Base-by-base conservation (phyloP, 2,329 filamentous ascomycete species). In the Trichoderma sp. region DNA sequence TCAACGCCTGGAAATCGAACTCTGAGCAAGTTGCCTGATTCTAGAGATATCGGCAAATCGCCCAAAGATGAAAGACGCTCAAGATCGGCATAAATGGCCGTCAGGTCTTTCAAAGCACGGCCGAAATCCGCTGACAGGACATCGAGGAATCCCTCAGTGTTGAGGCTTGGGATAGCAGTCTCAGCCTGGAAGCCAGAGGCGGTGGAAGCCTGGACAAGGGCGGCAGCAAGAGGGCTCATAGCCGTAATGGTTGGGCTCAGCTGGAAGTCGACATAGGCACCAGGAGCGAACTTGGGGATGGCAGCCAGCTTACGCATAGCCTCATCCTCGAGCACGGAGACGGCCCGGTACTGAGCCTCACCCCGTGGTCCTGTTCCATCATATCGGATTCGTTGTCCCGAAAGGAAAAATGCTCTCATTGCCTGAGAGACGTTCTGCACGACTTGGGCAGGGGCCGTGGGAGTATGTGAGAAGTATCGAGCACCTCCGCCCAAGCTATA, bases 351-450 rank as follows among this genome's bases (percentile, higher is more conserved):
- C 72, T 88, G 88, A 82, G 92, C 92, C 81, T 95, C 90, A 58
- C 95, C 95, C 12, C 87, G 89, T 17, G 88, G 82, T 69, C 91
- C 90, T 57, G 92, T 80, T 13, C 95, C 95, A 79, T 97, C 93
- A 76, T 95, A 98, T 71, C 93, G 92, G 11, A 92, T 91, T 80
- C 95, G 96, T 78, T 97, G 90, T 0, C 96, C 96, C 0, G 93
- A 94, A n/a, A 97, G 86, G 83, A 93, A 92, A 82, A 99, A 98
- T 13, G 94, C 95, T 68, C 96, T 90, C 78, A 98, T 91, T 6
- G 94, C 96, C 76, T 94, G 91, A 13, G 94, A 97, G n/a, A 98
- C 95, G 81, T 97, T 97, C 81, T 96, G 92, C 66, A 98, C 89
- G 61, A 98, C 94, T 80, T 98, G 93, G 1, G 95, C 94, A 50